phyloP scores from a whole-genome alignment of 179 eudicot species.

The Spinacia oleracea region DNA sequence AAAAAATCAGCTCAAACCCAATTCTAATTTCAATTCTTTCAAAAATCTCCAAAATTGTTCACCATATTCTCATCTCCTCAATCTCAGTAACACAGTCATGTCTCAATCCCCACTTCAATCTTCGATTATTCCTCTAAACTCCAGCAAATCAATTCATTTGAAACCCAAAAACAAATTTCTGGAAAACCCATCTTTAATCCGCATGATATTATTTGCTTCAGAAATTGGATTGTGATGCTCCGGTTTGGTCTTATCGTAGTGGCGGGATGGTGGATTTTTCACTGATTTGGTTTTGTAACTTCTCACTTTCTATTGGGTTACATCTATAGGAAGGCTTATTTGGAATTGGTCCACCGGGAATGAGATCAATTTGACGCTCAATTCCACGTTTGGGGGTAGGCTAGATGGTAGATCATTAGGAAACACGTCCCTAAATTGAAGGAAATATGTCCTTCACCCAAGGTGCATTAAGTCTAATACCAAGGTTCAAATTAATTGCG shows the following conservation, averaged over 20 bases:
- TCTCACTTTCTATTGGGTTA: no score
- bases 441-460: no score
- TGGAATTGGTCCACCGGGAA: no score
- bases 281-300: no score
- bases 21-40: slow-evolving; percentile 20
- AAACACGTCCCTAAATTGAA: no score
- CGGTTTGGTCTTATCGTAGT: slow-evolving; percentile 86
- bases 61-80: slow-evolving; percentile 15
- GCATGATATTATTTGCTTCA: slow-evolving; percentile 57
- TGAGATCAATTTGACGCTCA: no score
- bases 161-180: slow-evolving; percentile 27
- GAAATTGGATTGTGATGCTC: slow-evolving; percentile 64
- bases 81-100: slow-evolving; percentile 26
- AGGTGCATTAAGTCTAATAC: no score
- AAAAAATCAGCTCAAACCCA: slow-evolving; percentile 19
- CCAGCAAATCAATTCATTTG: slow-evolving; percentile 27
- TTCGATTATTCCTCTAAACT: slow-evolving; percentile 19
- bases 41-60: slow-evolving; percentile 10
- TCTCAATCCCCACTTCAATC: slow-evolving; percentile 25
- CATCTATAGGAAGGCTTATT: no score
- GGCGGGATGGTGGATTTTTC: no score
- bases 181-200: slow-evolving; percentile 44
- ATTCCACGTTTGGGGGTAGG: no score
- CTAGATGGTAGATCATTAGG: no score
- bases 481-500: no score